phyloP scores from a whole-genome alignment of 306 rosid species.

The Citrullus mucosospermus region DNA sequence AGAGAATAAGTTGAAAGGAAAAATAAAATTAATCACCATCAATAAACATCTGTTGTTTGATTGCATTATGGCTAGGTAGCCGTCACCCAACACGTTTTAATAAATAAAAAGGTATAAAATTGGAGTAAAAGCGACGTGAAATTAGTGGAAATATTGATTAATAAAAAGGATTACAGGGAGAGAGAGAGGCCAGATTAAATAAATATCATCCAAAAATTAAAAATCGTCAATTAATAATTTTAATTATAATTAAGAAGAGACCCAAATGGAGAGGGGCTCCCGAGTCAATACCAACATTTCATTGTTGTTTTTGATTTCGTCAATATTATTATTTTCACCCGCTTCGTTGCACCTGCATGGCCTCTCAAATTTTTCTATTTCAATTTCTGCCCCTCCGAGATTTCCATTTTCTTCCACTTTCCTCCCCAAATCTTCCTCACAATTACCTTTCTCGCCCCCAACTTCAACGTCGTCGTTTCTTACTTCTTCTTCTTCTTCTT shows the following conservation, averaged over 20 bases:
- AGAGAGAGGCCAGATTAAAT: neutral
- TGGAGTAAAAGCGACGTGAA: neutral
- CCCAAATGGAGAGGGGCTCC: slow-evolving; percentile 35
- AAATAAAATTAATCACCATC: neutral
- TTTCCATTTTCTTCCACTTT: slow-evolving; percentile 5
- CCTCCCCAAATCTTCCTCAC: neutral
- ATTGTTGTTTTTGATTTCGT: slow-evolving; percentile 15
- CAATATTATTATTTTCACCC: slow-evolving; percentile 17
- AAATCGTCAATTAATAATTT: slow-evolving; percentile 1
- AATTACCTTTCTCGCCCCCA: neutral
- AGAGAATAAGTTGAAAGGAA: neutral
- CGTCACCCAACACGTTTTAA: neutral
- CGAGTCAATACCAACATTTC: slow-evolving; percentile 27
- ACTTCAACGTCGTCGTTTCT: neutral
- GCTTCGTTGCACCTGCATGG: slow-evolving; percentile 49
- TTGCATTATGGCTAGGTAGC: neutral
- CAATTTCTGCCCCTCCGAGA: slow-evolving; percentile 20
- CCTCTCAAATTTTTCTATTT: slow-evolving; percentile 31
- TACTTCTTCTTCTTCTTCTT: neutral
- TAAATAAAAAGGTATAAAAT: neutral
- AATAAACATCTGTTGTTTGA: neutral
- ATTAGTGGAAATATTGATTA: neutral
- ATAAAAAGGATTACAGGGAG: neutral
- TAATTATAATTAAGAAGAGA: slow-evolving; percentile 24
- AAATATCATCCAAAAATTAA: neutral